Evolutionary conservation across 768 basidiomycete species (phyloP).

Genomic region (Tulasnella sp.): DNA sequence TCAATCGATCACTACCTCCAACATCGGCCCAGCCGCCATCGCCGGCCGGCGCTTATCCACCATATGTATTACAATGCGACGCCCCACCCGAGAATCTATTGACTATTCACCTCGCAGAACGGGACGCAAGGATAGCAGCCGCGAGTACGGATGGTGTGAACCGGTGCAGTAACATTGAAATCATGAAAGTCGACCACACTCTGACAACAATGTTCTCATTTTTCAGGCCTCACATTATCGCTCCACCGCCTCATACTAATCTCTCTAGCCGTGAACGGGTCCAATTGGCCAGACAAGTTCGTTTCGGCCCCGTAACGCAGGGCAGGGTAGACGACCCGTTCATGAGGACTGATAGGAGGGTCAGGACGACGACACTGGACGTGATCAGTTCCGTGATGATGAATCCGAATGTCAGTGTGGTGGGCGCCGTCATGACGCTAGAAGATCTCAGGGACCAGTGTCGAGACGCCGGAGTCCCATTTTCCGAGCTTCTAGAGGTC

Average conservation of each 20-base stretch:
- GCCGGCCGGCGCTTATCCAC: too few relatives aligned
- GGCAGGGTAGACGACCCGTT: too few relatives aligned
- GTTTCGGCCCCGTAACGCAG: not conserved
- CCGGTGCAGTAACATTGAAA: too few relatives aligned
- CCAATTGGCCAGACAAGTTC: not conserved
- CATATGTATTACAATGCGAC: too few relatives aligned
- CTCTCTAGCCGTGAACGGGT: too few relatives aligned
- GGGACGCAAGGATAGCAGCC: not conserved
- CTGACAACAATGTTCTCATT: too few relatives aligned
- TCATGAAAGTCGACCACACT: too few relatives aligned
- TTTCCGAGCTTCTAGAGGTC: constrained; percentile 4
- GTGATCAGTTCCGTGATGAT: not conserved
- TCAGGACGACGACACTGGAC: not conserved
- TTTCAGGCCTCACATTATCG: not conserved
- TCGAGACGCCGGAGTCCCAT: not conserved
- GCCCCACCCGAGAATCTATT: not conserved
- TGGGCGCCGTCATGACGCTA: not conserved
- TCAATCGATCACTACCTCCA: too few relatives aligned
- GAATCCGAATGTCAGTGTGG: not conserved
- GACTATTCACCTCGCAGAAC: constrained; percentile 1
- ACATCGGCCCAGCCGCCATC: too few relatives aligned
- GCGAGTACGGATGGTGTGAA: too few relatives aligned
- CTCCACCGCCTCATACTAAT: not conserved
- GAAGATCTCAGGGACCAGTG: constrained; percentile 1
- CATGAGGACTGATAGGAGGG: constrained; percentile 1